Percentiles rank a stretch among this genome's conserved stretches.
phyloP scores from a whole-genome alignment of 148 eudicot genomes.

The Rheum nobile region DNA sequence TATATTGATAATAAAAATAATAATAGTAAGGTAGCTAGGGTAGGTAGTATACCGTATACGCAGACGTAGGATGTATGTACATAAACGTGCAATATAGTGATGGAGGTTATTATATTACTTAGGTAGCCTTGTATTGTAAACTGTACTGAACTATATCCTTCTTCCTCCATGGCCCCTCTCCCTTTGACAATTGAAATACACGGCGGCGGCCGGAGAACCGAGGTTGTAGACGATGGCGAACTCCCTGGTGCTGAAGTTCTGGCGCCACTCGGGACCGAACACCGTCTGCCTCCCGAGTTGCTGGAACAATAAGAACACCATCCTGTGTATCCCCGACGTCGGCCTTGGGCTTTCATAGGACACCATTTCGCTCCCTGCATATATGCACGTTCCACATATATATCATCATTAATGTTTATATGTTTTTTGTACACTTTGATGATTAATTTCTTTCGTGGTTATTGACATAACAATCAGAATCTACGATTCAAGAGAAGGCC shows the following conservation, averaged over 20 bases:
- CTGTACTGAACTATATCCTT: neutral
- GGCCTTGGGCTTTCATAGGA: conserved; percentile 39
- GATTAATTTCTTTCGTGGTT: too few species aligned
- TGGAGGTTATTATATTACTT: neutral
- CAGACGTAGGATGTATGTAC: too few species aligned
- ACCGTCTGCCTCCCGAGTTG: conserved; percentile 40
- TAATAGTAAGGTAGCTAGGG: too few species aligned
- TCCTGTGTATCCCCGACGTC: conserved; percentile 30
- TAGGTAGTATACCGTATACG: too few species aligned
- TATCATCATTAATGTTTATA: too few species aligned
- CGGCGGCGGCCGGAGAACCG: conserved; percentile 36
- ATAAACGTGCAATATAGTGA: neutral
- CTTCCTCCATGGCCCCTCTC: conserved; percentile 38
- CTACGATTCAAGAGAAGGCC: too few species aligned
- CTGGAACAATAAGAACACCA: conserved; percentile 28
- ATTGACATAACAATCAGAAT: too few species aligned
- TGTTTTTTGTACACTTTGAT: too few species aligned
- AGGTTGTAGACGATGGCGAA: conserved; percentile 40
- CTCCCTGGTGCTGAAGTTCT: conserved; percentile 34
- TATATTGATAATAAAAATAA: too few species aligned
- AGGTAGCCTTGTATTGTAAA: too few species aligned
- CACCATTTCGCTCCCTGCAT: conserved; percentile 27
- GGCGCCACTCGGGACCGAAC: conserved; percentile 36
- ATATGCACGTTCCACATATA: neutral
- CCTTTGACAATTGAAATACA: conserved; percentile 45